Percentiles rank a stretch among this genome's conserved stretches.
Conservation (phyloP, 306 rosid species). For the Citrullus amarus region DNA sequence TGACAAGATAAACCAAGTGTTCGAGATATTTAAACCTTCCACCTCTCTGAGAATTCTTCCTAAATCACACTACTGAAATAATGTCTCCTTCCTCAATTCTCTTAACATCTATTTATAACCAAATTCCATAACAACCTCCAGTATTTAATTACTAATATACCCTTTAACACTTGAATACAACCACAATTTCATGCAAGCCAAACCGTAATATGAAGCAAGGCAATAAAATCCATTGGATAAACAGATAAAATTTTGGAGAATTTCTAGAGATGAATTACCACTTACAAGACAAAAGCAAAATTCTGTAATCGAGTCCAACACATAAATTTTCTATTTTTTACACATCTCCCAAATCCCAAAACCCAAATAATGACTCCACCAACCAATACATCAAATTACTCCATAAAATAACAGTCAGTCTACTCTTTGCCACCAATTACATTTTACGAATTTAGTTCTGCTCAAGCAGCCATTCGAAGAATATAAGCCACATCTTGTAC, state of each 20-base stretch:
- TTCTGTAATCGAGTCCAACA: slow-evolving; percentile 1
- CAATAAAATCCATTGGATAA: not conserved
- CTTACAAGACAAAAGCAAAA: slow-evolving; percentile 1
- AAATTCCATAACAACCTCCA: too few species aligned
- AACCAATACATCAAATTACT: slow-evolving; percentile 5
- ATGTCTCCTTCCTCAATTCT: too few species aligned
- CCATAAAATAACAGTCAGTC: slow-evolving; percentile 2
- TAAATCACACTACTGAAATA: too few species aligned
- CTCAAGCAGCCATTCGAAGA: not conserved
- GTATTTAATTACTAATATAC: too few species aligned
- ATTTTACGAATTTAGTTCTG: not conserved
- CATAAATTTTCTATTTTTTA: not conserved
- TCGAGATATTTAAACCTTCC: too few species aligned
- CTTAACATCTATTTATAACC: too few species aligned
- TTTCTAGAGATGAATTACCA: not conserved
- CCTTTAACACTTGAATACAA: too few species aligned
- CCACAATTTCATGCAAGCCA: not conserved
- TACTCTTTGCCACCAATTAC: slow-evolving; percentile 13
- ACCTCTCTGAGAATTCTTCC: too few species aligned
- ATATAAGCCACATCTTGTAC: not conserved
- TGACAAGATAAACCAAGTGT: too few species aligned
- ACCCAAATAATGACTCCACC: slow-evolving; percentile 7
- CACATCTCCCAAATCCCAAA: slow-evolving; percentile 8
- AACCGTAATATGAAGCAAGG: not conserved
- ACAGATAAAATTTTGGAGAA: not conserved